A percentile compares a stretch with the other conserved stretches of the same genome.
Evolutionary conservation across 108 stramenopile species (phyloP).

Genomic region (Aurantiochytrium sp.): DNA sequence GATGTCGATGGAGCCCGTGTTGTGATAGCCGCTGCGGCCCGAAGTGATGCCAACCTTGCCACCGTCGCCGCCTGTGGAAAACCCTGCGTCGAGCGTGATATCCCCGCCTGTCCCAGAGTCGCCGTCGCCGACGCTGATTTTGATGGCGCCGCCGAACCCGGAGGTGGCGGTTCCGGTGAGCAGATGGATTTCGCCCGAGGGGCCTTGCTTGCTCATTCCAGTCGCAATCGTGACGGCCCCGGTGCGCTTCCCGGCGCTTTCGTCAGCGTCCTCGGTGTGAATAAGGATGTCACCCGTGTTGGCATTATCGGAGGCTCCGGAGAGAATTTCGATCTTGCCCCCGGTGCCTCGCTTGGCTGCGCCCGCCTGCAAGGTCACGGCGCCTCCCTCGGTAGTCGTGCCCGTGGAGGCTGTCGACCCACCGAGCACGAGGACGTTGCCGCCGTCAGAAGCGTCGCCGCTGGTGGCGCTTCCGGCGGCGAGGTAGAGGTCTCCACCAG

Average conservation of each 20-base stretch:
- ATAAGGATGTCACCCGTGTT: slow-evolving; percentile 40
- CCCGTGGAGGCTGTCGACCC: slow-evolving; percentile 36
- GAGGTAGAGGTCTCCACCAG: neutral
- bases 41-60: slow-evolving; percentile 39
- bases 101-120: slow-evolving; percentile 46
- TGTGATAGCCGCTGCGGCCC: slow-evolving; percentile 32
- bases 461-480: slow-evolving; percentile 19
- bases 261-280: slow-evolving; percentile 42
- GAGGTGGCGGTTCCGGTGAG: slow-evolving; percentile 37
- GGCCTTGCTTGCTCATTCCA: slow-evolving; percentile 35
- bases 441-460: slow-evolving; percentile 50
- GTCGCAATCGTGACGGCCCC: slow-evolving; percentile 44
- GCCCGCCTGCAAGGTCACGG: neutral
- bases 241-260: slow-evolving; percentile 20
- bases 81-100: neutral
- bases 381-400: neutral
- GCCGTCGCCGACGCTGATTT: slow-evolving; percentile 39
- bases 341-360: slow-evolving; percentile 10
- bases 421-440: slow-evolving; percentile 42
- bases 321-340: slow-evolving; percentile 34
- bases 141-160: slow-evolving; percentile 44
- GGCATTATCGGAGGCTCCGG: slow-evolving; percentile 32
- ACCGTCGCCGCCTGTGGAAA: neutral
- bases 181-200: slow-evolving; percentile 34
- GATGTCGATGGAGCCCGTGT: slow-evolving; percentile 37